Percentiles rank a stretch among this genome's conserved stretches.
Conservation (phyloP, 2,329 filamentous ascomycete genomes). For the Aspergillus puulaauensis region DNA sequence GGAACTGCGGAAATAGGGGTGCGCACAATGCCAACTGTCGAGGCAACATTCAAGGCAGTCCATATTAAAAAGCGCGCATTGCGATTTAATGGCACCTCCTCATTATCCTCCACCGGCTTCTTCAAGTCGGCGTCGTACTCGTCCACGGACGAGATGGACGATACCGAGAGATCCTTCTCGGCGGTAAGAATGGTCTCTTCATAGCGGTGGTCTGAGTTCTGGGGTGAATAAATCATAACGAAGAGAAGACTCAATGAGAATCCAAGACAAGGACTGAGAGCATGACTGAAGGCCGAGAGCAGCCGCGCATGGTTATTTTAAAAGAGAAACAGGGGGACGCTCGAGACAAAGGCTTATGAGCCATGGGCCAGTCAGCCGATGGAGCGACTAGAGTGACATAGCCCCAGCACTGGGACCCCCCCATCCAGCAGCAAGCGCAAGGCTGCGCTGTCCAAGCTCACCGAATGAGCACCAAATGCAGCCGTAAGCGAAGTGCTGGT, state of each 20-base stretch:
- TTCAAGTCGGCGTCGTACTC: constrained; percentile 2
- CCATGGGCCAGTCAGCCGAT: not conserved
- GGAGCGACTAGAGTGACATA: not conserved
- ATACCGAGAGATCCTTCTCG: not conserved
- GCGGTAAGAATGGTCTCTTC: constrained; percentile 2
- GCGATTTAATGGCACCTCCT: not conserved
- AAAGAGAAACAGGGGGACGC: constrained; percentile 1
- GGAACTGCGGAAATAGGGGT: not conserved
- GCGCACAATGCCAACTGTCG: constrained; percentile 23
- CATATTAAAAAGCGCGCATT: constrained; percentile 15
- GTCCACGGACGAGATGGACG: not conserved
- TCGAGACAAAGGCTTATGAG: not conserved
- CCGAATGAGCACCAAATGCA: not conserved
- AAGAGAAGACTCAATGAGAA: not conserved
- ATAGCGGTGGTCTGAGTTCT: not conserved
- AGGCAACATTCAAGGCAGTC: constrained; percentile 19
- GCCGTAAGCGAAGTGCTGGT: not conserved
- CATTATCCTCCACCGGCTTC: not conserved
- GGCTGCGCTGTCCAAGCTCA: not conserved
- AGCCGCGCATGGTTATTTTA: constrained; percentile 1
- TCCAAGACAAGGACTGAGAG: not conserved
- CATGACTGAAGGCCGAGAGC: not conserved
- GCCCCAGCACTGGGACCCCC: not conserved
- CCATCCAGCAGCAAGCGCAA: too few relatives aligned
- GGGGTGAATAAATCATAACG: constrained; percentile 1